phyloP scores from a whole-genome alignment of 2,329 filamentous ascomycete species.

The Ceratocystis eucalypticola region DNA sequence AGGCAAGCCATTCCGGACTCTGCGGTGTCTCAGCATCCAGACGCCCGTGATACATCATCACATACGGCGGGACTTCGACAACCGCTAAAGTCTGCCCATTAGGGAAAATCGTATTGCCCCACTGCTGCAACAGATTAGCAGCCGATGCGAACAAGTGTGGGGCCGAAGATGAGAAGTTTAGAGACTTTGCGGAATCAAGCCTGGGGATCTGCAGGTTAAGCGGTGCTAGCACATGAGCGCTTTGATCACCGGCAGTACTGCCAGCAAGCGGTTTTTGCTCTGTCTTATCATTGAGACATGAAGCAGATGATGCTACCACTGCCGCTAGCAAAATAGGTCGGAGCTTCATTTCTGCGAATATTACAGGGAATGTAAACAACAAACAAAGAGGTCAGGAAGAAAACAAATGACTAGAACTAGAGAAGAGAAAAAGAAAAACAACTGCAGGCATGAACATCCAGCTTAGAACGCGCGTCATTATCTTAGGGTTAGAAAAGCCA shows the following conservation, averaged over 20 bases:
- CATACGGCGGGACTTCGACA: slow-evolving; percentile 33
- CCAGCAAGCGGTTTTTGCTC: neutral
- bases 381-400: no score
- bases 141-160: slow-evolving; percentile 37
- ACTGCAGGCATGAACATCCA: no score
- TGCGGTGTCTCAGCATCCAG: slow-evolving; percentile 30
- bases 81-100: slow-evolving; percentile 36
- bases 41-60: slow-evolving; percentile 37
- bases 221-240: neutral
- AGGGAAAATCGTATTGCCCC: slow-evolving; percentile 38
- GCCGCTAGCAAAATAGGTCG: neutral
- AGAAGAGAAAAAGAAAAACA: no score
- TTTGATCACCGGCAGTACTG: neutral
- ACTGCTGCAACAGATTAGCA: slow-evolving; percentile 35
- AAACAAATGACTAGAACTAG: no score
- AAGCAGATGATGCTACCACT: neutral
- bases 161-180: slow-evolving; percentile 36
- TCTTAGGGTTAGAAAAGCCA: neutral
- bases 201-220: no score
- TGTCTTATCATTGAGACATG: neutral
- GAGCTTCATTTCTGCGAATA: neutral
- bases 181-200: slow-evolving; percentile 21
- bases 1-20: slow-evolving; percentile 39
- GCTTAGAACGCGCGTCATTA: neutral
- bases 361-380: neutral